Percentiles rank a stretch among this genome's conserved stretches.
These are phyloP conservation scores for Paraphoma sp. DNA, from an alignment of 2,329 filamentous ascomycete species.

Conservation along the genomic window DNA sequence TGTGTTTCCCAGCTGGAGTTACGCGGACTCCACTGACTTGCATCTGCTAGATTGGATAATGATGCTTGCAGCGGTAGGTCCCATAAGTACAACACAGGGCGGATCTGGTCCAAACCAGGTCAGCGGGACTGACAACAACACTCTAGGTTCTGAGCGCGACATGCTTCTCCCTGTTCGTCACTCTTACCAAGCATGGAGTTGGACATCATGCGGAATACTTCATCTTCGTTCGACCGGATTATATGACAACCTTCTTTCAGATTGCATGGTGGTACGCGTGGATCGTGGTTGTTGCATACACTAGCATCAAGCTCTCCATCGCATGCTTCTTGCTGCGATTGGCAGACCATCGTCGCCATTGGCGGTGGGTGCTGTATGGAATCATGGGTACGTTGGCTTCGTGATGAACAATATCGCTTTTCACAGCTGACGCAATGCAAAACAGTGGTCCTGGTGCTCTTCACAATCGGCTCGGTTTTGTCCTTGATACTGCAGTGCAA, in stretches of 20 bases:
- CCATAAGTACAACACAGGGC: background rate
- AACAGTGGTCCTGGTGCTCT: constrained; percentile 27
- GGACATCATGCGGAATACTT: constrained; percentile 53
- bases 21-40: background rate
- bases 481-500: constrained; percentile 37
- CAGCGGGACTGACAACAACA: background rate
- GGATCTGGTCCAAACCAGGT: too few relatives aligned
- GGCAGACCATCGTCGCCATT: constrained; percentile 30
- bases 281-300: constrained; percentile 53
- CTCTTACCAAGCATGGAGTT: constrained; percentile 48
- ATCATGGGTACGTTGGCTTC: background rate
- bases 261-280: constrained; percentile 55
- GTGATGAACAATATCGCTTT: background rate
- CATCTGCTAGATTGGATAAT: constrained; percentile 45
- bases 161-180: constrained; percentile 24
- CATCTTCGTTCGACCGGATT: constrained; percentile 12
- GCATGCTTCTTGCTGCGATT: constrained; percentile 56
- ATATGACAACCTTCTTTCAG: constrained; percentile 35
- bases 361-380: background rate
- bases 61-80: constrained; percentile 22
- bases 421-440: background rate
- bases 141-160: constrained; percentile 18
- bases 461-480: constrained; percentile 30
- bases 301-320: constrained; percentile 57
- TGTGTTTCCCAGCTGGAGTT: background rate